Evolutionary conservation across 495 filamentous ascomycete species (phyloP).

Genomic region (Aspergillus incahuasiensis): DNA sequence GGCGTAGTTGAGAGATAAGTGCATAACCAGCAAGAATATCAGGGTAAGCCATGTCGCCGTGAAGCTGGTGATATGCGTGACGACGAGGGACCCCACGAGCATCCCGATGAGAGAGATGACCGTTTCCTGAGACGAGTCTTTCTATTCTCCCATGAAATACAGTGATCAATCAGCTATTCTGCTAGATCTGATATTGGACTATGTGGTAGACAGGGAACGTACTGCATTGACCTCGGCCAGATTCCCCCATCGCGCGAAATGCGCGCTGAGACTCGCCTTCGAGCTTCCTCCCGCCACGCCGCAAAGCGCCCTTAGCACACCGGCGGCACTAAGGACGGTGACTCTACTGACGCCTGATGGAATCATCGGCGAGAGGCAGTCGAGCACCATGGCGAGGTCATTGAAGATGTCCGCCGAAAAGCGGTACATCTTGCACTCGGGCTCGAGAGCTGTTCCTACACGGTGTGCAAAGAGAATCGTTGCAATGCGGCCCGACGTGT

Average conservation of each 20-base stretch:
- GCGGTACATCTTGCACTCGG: constrained; percentile 92
- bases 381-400: constrained; percentile 82
- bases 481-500: constrained; percentile 76
- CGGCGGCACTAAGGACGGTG: constrained; percentile 65
- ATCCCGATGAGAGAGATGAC: constrained; percentile 87
- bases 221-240: constrained; percentile 89
- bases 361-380: constrained; percentile 78
- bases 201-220: constrained; percentile 17
- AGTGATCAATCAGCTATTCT: background rate
- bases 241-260: constrained; percentile 88
- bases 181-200: background rate
- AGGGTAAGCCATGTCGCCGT: constrained; percentile 72
- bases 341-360: constrained; percentile 61
- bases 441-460: constrained; percentile 81
- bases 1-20: constrained; percentile 77
- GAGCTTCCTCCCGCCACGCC: constrained; percentile 85
- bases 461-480: constrained; percentile 89
- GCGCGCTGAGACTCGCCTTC: constrained; percentile 86
- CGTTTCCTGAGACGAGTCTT: constrained; percentile 96
- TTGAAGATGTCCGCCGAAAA: constrained; percentile 90
- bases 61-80: constrained; percentile 67
- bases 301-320: constrained; percentile 75
- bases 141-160: constrained; percentile 34
- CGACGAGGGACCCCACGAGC: constrained; percentile 79
- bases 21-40: constrained; percentile 63